phyloP scores from a whole-genome alignment of 805 yeast genomes.

The Zygotorulaspora florentina region DNA sequence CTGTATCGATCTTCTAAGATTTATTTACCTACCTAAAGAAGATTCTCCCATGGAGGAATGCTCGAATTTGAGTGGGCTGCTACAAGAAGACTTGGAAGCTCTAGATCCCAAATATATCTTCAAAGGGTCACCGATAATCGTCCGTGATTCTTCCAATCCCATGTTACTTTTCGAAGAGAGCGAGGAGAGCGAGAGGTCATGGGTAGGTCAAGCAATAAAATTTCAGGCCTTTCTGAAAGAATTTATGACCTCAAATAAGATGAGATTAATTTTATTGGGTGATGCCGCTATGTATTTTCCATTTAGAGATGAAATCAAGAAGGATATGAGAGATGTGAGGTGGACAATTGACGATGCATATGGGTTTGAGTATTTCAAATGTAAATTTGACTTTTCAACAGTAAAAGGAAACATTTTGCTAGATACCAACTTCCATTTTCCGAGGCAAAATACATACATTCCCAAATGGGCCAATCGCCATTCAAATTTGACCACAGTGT shows the following conservation, averaged over 20 bases:
- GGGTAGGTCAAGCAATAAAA: constrained; percentile 40
- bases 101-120: constrained; percentile 40
- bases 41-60: constrained; percentile 47
- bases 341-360: constrained; percentile 39
- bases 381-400: constrained; percentile 10
- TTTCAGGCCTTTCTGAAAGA: constrained; percentile 36
- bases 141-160: constrained; percentile 8
- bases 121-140: constrained; percentile 38
- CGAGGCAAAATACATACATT: constrained; percentile 15
- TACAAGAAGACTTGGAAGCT: constrained; percentile 38
- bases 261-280: constrained; percentile 38
- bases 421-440: constrained; percentile 8
- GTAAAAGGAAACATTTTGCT: not conserved
- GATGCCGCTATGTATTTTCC: constrained; percentile 10
- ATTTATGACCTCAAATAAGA: constrained; percentile 31
- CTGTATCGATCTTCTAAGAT: constrained; percentile 45
- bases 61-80: constrained; percentile 36
- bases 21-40: constrained; percentile 39
- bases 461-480: constrained; percentile 13
- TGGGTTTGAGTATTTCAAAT: constrained; percentile 40
- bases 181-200: constrained; percentile 37
- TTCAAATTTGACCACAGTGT: constrained; percentile 22
- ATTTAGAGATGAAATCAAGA: not conserved
- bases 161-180: constrained; percentile 28
- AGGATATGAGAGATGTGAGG: too few relatives aligned